These are phyloP conservation scores for Colletotrichum euphorbiae DNA, from an alignment of 2,329 filamentous ascomycete genomes.

Conservation along the genomic window DNA sequence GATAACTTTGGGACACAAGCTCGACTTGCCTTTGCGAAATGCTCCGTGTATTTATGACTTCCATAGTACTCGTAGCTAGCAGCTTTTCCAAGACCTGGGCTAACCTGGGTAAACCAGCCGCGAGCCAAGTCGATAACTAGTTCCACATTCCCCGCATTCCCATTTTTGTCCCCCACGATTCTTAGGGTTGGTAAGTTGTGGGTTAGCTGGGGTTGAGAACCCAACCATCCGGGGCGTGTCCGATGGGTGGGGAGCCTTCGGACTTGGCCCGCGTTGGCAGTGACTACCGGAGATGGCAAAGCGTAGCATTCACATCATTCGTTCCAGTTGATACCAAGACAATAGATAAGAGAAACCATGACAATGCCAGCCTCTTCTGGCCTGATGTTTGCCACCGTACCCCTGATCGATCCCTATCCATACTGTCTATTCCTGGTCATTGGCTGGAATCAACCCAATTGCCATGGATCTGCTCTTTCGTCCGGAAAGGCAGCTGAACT, in stretches of 20 bases:
- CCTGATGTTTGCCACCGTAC: background rate
- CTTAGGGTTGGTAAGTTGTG: background rate
- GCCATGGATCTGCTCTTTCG: constrained; percentile 37
- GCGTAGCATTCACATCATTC: background rate
- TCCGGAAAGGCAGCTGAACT: constrained; percentile 51
- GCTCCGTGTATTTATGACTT: background rate
- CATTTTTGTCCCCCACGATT: background rate
- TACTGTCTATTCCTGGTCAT: no score
- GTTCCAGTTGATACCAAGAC: no score
- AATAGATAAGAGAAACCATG: no score
- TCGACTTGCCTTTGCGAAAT: background rate
- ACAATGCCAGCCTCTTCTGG: background rate
- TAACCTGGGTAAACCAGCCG: no score
- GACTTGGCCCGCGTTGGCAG: background rate
- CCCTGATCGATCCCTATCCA: no score
- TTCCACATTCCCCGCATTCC: background rate
- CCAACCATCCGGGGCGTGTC: background rate
- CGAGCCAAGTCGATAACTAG: no score
- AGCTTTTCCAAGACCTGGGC: no score
- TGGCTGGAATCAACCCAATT: no score
- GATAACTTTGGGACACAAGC: background rate
- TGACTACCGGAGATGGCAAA: background rate
- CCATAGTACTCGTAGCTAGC: no score
- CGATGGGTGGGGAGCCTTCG: background rate
- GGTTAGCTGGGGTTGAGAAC: constrained; percentile 23